Percentiles rank a stretch among this genome's conserved stretches.
phyloP scores from a whole-genome alignment of 2,329 filamentous ascomycete genomes.

The Calycina herbarum region DNA sequence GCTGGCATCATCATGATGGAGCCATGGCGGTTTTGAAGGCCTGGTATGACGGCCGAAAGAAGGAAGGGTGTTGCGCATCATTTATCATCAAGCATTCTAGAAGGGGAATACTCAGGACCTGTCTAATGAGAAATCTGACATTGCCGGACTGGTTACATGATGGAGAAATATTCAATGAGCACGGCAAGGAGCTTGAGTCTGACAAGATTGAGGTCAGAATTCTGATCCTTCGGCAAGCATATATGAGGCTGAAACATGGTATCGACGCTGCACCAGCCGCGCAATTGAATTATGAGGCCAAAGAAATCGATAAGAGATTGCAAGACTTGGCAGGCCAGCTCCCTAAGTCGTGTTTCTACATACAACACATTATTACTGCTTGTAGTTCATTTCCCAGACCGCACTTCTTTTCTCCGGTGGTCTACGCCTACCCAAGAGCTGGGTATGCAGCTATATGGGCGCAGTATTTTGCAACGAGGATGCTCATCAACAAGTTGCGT shows the following conservation, averaged over 20 bases:
- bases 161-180: conserved; percentile 36
- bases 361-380: conserved; percentile 18
- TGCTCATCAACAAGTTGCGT: too few relatives aligned
- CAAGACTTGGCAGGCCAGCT: conserved; percentile 16
- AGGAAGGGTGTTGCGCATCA: conserved; percentile 17
- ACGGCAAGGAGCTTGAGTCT: conserved; percentile 34
- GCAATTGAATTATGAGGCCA: conserved; percentile 17
- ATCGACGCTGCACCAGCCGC: background rate
- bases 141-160: conserved; percentile 37
- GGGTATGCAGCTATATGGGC: too few relatives aligned
- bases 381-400: background rate
- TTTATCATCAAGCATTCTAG: conserved; percentile 35
- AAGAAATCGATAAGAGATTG: conserved; percentile 15
- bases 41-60: conserved; percentile 29
- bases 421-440: too few relatives aligned
- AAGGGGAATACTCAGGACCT: conserved; percentile 33
- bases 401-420: too few relatives aligned
- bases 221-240: conserved; percentile 24
- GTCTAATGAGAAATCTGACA: conserved; percentile 28
- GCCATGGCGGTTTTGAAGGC: conserved; percentile 35
- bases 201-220: conserved; percentile 33
- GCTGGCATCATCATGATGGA: conserved; percentile 43
- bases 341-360: conserved; percentile 14
- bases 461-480: too few relatives aligned
- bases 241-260: conserved; percentile 7